Evolutionary conservation across 768 basidiomycete genomes (phyloP), one percentile per base, ranked within the genome.

Genomic region (Gloeopeniophorella convolvens): DNA sequence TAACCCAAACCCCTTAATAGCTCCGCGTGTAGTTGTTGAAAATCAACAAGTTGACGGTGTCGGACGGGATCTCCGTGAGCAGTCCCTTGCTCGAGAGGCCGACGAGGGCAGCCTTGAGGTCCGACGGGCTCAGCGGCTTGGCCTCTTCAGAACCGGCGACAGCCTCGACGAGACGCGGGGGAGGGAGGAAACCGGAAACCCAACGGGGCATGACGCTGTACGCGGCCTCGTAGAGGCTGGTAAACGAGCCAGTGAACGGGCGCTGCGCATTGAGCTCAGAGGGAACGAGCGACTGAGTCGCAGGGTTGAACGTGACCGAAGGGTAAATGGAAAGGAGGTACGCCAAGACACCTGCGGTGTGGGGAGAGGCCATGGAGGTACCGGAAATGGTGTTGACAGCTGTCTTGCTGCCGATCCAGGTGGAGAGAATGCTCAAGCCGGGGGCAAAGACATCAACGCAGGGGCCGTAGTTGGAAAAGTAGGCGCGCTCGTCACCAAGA

Each of bases 391-490:
- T 88, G 60, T 82, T 79, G 39, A 71, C 72, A 16, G 86, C 78
- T 1, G 52, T 60, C 39, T 63, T 63, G 40, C 77, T 73, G 23
- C 80, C 80, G 50, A 73, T 89, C 73, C 80, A 95, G 46, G 88
- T 93, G 35, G 88, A 92, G 1, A 86, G 70, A 65, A 96, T 95
- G 73, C 89, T 91, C 51, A 93, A 70, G 55, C 87, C 78, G 42
- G 94, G 95, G 27, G 80, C 94, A 60, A 96, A 94, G 55, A 98
- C 76, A 60, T 97, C 90, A 45, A 98, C 93, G 63, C 94, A 97
- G 45, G 71, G 57, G 18, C 95, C 96, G 59, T 72, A 76, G 78
- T 99, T 99, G 63, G 91, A 94, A 76, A 96, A 92, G 70, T 87
- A 89, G 5, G 89, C 89, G 37, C 89, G 82, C 54, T 84, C 82